Evolutionary conservation across 2,329 filamentous ascomycete species (phyloP), one percentile per base, ranked within the genome.

Genomic region (Chaetomium olivaceum): DNA sequence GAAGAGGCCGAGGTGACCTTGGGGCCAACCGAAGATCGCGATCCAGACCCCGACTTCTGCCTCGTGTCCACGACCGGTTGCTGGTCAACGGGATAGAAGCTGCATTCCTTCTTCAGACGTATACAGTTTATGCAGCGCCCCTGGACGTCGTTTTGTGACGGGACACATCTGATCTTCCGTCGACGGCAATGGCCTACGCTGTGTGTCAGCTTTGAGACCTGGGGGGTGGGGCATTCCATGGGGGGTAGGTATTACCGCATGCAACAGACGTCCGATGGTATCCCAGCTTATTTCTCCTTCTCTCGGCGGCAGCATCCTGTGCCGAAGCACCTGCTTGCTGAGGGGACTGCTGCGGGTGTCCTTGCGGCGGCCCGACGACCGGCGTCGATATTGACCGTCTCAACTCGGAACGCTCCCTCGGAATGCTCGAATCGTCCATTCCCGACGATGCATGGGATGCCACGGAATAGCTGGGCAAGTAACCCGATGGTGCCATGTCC

Each of bases 241-340:
- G 58, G 62, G 64, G 65, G 65, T 56, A 88, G 65, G 65, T 56
- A 88, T 93, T 85, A 98, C 94, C 91, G 81, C 94, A 98, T 72
- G 94, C 95, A 72, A 97, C 92, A 54, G 93, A 96, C 43, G 93
- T 97, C 74, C 94, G 88, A 80, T 97, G 94, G 76, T 98, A 98
- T 48, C 94, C 94, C 67, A 98, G 84, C 79, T 96, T 97, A 78
- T 97, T 97, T 75, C 93, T 88, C 67, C 81, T 83, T 77, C 84
- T 87, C 66, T 87, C 84, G 43, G 76, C 78, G n/a, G 78, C 71
- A 33, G 75, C 67, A 23, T 74, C 73, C 61, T 76, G 73, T 48
- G 80, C 78, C 57, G 75, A 61, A 46, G 76, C 74, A 62, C 74
- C 73, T 52, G 63, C 64, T 62, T 71, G 71, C 31, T 71, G 71